A percentile compares a stretch with the other conserved stretches of the same genome.
These are phyloP conservation scores for Phialocephala sp. DNA, from an alignment of 2,329 filamentous ascomycete genomes.

Conservation along the genomic window DNA sequence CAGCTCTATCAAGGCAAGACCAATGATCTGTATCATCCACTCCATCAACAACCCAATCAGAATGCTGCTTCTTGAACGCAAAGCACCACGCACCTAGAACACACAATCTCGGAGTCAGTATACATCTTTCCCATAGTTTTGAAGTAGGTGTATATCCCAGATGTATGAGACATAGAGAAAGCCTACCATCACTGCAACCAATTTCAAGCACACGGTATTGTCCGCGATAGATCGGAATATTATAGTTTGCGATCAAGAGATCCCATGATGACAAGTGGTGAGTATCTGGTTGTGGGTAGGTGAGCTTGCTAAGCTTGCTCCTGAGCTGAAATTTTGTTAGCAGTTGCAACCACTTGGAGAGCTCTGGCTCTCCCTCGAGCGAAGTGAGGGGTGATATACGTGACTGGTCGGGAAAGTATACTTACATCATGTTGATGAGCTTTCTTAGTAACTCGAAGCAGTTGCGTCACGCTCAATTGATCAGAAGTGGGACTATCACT, in stretches of 20 bases:
- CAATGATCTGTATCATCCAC: slow-evolving; percentile 41
- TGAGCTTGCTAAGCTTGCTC: slow-evolving; percentile 32
- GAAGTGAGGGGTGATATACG: not conserved
- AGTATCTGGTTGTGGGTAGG: slow-evolving; percentile 28
- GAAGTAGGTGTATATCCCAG: too few relatives aligned
- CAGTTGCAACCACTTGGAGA: too few relatives aligned
- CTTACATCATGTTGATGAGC: slow-evolving; percentile 40
- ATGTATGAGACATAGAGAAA: too few relatives aligned
- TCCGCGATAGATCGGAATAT: slow-evolving; percentile 26
- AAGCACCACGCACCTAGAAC: slow-evolving; percentile 41
- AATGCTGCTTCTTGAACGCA: slow-evolving; percentile 35
- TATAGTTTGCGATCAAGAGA: slow-evolving; percentile 26
- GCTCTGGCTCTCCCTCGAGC: too few relatives aligned
- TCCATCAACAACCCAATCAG: slow-evolving; percentile 41
- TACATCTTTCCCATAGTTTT: too few relatives aligned
- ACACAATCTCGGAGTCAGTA: too few relatives aligned
- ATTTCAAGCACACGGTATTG: slow-evolving; percentile 40
- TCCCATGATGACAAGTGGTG: slow-evolving; percentile 35
- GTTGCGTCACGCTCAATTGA: slow-evolving; percentile 33
- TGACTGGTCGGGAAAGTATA: not conserved
- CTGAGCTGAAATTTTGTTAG: slow-evolving; percentile 31
- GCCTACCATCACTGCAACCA: slow-evolving; percentile 41
- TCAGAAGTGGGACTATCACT: slow-evolving; percentile 17
- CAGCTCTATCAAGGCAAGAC: slow-evolving; percentile 30
- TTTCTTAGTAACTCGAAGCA: slow-evolving; percentile 38